Evolutionary conservation across 441 rosid species (phyloP), one percentile per base, ranked within the genome.

Genomic region (Rhodomyrtus psidioides): DNA sequence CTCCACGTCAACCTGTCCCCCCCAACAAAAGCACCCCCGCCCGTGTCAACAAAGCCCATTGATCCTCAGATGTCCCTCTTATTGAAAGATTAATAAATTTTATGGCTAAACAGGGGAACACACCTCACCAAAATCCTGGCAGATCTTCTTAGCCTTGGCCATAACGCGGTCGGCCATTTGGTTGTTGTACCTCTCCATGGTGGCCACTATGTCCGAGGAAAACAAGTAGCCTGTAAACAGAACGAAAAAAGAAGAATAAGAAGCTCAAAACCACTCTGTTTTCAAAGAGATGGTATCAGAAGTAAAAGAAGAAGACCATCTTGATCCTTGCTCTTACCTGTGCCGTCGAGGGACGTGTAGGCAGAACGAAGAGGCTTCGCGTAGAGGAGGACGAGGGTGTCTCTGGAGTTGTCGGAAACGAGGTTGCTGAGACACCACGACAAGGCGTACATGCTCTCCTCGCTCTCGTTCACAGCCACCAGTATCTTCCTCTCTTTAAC

Each of bases 301-400:
- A 42, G 44, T 6, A 42, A 2, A 62, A 62, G 44, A 16, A 9
- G 24, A 62, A 19, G 24, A 30, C 1, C 4, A 30, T 62, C 26
- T 9, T 2, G 76, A 62, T 14, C 3, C 17, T 42, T 30, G 44
- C 7, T 34, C 54, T 14, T 83, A 91, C 94, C 92, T 44, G 94
- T 90, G 84, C 93, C 93, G 24, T 94, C 93, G 6, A 90, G 59
- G 28, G 93, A 19, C 17, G 90, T 55, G 86, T 90, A 89, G 8
- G 91, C 90, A 3, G 84, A 83, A 19, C 87, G 83, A 15, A 90
- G 92, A 54, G 93, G 89, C 84, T 90, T 90, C 12, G 87, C 93
- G 14, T 93, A 91, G 81, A 93, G 91, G 56, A 94, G 94, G 55
- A n/a, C n/a, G n/a, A n/a, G n/a, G n/a, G n/a, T n/a, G n/a, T n/a